Evolutionary conservation across 75 land plant species (phyloP), one percentile per base, ranked within the genome.

Genomic region (Cryptomeria japonica): DNA sequence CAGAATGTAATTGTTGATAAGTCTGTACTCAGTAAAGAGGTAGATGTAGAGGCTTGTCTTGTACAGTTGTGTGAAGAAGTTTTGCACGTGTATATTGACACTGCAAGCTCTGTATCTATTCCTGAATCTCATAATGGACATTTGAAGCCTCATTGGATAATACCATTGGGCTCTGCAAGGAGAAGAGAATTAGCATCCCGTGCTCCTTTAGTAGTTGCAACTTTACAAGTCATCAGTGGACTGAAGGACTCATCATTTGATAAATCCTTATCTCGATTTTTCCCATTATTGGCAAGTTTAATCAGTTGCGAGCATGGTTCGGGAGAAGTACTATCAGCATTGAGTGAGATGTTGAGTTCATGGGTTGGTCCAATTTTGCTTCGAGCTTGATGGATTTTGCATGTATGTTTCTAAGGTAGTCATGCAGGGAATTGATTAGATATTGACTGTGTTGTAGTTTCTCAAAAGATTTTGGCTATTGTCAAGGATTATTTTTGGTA

Each of bases 231-330:
- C 12, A 92, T 98, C 8, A 94, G 94, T 88, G 92, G 90, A 18
- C 87, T 97, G 73, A 93, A 88, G 85, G 95, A 94, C 64, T 72
- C 93, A 25, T 93, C 93, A 4, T 97, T 98, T 88, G 94, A 94
- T 92, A 95, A 91, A 88, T 89, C 95, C 88, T 83, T 98, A 86
- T 68, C 90, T 86, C 87, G 87, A 31, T 94, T 98, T 87, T 98
- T 97, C 87, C 99, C 99, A 0, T 89, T 98, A 37, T 89, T 98
- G 51, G 88, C 96, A 1, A 91, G 92, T 83, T 86, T 98, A 86
- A 94, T 98, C 82, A 95, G 97, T 83, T 98, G 99, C 86, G 99
- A 98, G 87, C 99, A 98, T 89, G 99, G 99, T 13, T 96, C 99
- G 11, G 94, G 92, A 78, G 99, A 98, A 87, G 98, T 98, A 49